Percentiles rank a stretch among this genome's conserved stretches.
phyloP scores from a whole-genome alignment of 495 filamentous ascomycete genomes.

The Talaromyces liani region DNA sequence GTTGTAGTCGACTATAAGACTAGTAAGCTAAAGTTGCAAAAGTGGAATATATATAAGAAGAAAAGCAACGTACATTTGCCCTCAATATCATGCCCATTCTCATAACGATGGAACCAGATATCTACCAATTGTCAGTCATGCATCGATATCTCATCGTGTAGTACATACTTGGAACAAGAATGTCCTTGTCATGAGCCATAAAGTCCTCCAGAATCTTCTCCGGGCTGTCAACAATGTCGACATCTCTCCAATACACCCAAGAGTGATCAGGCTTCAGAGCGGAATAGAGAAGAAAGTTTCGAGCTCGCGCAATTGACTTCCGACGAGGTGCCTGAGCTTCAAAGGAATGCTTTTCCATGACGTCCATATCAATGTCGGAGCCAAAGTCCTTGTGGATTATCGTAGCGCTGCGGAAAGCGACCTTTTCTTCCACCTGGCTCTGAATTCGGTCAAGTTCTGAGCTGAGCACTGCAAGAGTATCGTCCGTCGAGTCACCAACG shows the following conservation, averaged over 20 bases:
- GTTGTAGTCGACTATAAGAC: conserved; percentile 81
- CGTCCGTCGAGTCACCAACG: conserved; percentile 83
- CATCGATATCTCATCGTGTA: background rate
- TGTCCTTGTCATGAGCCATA: conserved; percentile 84
- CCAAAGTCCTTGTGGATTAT: conserved; percentile 91
- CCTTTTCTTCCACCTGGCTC: conserved; percentile 60
- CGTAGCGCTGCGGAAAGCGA: conserved; percentile 72
- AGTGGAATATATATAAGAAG: background rate
- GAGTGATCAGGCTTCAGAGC: conserved; percentile 88
- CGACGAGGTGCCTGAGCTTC: conserved; percentile 82
- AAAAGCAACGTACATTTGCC: conserved; percentile 66
- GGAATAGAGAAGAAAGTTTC: conserved; percentile 84
- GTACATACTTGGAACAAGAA: conserved; percentile 87
- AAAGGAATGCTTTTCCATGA: conserved; percentile 79
- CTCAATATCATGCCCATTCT: conserved; percentile 77
- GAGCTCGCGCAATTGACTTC: conserved; percentile 80
- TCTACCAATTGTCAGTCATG: conserved; percentile 42
- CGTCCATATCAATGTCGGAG: conserved; percentile 55
- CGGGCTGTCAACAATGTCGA: conserved; percentile 90
- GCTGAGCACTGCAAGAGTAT: conserved; percentile 73
- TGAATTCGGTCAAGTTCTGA: conserved; percentile 85
- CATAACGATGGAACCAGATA: conserved; percentile 96
- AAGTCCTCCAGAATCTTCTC: conserved; percentile 87
- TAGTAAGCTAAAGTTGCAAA: background rate
- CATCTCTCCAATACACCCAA: conserved; percentile 99